These are phyloP conservation scores for Remersonia thermophila DNA, from an alignment of 2,329 filamentous ascomycete genomes.

Conservation along the genomic window DNA sequence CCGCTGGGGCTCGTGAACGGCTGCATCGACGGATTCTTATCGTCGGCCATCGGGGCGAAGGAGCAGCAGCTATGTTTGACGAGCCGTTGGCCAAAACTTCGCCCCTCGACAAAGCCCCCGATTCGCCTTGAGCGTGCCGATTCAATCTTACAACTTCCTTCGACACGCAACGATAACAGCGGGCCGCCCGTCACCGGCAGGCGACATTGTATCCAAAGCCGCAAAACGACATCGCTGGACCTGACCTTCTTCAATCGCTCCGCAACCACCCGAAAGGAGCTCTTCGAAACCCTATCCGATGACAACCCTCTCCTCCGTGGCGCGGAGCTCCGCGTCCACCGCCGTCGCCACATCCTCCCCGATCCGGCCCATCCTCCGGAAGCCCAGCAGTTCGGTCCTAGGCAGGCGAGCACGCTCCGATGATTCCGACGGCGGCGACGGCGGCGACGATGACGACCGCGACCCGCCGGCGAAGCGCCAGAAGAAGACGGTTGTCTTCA, in stretches of 20 bases:
- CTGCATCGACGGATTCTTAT: background rate
- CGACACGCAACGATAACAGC: no score
- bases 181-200: background rate
- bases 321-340: constrained; percentile 9
- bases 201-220: background rate
- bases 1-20: constrained; percentile 1
- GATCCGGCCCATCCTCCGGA: constrained; percentile 42
- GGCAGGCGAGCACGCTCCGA: constrained; percentile 28
- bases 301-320: constrained; percentile 26
- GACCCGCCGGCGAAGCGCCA: constrained; percentile 36
- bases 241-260: background rate
- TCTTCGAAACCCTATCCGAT: constrained; percentile 8
- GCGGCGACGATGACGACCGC: constrained; percentile 13
- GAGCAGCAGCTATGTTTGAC: constrained; percentile 9
- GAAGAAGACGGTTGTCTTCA: constrained; percentile 44
- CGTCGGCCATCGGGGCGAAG: background rate
- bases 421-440: constrained; percentile 30
- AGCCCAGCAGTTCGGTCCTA: constrained; percentile 29
- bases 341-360: constrained; percentile 23
- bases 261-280: background rate
- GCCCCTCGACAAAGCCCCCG: constrained; percentile 2
- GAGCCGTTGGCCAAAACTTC: background rate
- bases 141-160: no score
- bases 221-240: background rate
- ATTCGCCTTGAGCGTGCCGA: no score